Conservation (phyloP, 148 eudicot genomes). For the Fallopia convolvulus region DNA sequence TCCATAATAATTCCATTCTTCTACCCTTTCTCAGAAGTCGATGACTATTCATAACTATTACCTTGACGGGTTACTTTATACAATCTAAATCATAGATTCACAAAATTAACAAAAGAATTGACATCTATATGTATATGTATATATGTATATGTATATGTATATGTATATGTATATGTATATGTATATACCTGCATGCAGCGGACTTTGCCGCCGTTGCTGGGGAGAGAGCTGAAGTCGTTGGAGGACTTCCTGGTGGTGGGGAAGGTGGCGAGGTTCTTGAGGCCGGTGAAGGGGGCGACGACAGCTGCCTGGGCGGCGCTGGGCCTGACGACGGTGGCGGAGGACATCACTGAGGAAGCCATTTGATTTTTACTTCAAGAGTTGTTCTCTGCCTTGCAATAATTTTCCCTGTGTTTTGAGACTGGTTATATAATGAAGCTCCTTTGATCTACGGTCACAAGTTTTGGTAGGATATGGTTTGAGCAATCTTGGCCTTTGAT, state of each 20-base stretch:
- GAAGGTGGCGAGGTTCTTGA: conserved; percentile 36
- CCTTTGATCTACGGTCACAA: conserved; percentile 20
- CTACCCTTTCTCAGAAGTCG: no score
- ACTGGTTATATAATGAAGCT: conserved; percentile 4
- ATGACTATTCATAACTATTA: no score
- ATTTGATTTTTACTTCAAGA: conserved; percentile 10
- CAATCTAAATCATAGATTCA: no score
- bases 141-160: no score
- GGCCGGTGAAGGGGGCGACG: conserved; percentile 49
- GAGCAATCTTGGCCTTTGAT: conserved; percentile 13
- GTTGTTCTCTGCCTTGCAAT: not conserved
- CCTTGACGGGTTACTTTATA: no score
- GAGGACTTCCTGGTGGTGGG: conserved; percentile 29
- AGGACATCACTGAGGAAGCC: conserved; percentile 38
- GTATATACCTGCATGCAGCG: conserved; percentile 37
- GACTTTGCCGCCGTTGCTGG: conserved; percentile 54
- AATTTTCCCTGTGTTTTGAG: not conserved
- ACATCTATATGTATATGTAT: no score
- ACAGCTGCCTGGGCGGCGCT: conserved; percentile 34
- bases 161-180: no score
- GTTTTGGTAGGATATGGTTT: conserved; percentile 15
- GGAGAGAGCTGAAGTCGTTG: conserved; percentile 27
- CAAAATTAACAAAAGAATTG: not conserved
- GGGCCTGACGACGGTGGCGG: conserved; percentile 20
- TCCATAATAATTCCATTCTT: no score